Evolutionary conservation across 495 filamentous ascomycete genomes (phyloP), one percentile per base, ranked within the genome.

Genomic region (Aspergillus biplanus): DNA sequence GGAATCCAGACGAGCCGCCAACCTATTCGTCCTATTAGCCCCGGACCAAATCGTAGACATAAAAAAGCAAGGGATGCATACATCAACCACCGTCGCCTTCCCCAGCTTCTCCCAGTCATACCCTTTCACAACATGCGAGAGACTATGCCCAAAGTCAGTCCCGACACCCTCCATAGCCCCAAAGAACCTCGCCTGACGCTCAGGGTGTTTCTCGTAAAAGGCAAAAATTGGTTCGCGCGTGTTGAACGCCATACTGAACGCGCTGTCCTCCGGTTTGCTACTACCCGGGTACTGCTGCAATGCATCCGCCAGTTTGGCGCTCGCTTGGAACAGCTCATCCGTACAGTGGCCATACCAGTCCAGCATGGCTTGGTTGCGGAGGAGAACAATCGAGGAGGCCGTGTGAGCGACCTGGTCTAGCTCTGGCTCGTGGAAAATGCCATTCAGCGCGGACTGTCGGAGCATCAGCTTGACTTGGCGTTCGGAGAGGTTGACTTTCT

Each of bases 21-120:
- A 55, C 52, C 52, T 49, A 49, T 49, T 15, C 15, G 12, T 49
- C 7, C 12, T 8, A 49, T 49, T 49, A 49, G 46, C 46, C 46
- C 16, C 31, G 13, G 0, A 37, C 8, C 52, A 13, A 37, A 11
- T 15, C n/a, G 9, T 15, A 16, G 9, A 35, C 3, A 55, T 33
- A 37, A 37, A 4, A 15, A 35, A 6, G 37, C 3, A 6, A 37
- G 6, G 52, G 8, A 49, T 5, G 8, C 46, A 4, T 55, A 55
- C 52, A 21, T 55, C 52, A 34, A 55, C 31, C 4, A 55, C 52
- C 0, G 52, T 55, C 6, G 52, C 52, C 32, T 55, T 37, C 32
- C 52, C 52, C 31, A 55, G 31, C 13, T 16, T 55, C 34, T 31
- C 52, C 52, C 52, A 55, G n/a, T 55, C 31, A 16, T 35, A 55